phyloP scores from a whole-genome alignment of 805 yeast genomes.

The Myxozyma mucilagina region DNA sequence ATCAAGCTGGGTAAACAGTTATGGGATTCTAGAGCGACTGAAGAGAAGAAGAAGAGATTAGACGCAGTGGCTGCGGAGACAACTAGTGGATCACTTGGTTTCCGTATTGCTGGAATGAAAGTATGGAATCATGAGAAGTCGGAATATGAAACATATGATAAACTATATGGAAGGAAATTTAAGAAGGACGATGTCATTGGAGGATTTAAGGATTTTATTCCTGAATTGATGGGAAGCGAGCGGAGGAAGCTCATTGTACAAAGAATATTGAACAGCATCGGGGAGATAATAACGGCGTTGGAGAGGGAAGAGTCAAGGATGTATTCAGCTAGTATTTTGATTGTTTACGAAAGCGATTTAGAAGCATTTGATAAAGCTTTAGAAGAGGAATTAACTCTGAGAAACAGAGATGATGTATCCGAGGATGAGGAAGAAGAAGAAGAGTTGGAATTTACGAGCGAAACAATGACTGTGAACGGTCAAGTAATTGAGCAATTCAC shows the following conservation, averaged over 20 bases:
- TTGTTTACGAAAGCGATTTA: slow-evolving; percentile 70
- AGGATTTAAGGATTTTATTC: slow-evolving; percentile 49
- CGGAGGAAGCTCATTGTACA: slow-evolving; percentile 46
- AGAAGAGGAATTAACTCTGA: no score
- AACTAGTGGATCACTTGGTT: slow-evolving; percentile 75
- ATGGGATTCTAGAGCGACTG: slow-evolving; percentile 58
- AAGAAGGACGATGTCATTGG: slow-evolving; percentile 46
- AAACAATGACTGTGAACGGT: slow-evolving; percentile 22
- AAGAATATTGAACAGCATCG: slow-evolving; percentile 59
- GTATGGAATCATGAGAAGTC: slow-evolving; percentile 39
- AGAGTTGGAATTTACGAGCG: slow-evolving; percentile 23
- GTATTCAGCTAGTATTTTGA: slow-evolving; percentile 69
- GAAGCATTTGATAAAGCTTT: slow-evolving; percentile 49
- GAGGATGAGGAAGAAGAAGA: slow-evolving; percentile 29
- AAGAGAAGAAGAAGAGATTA: slow-evolving; percentile 64
- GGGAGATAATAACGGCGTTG: slow-evolving; percentile 64
- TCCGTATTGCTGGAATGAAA: slow-evolving; percentile 89
- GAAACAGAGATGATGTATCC: background rate
- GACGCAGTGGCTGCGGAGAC: slow-evolving; percentile 64
- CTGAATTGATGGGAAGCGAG: slow-evolving; percentile 37
- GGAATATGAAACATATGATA: slow-evolving; percentile 54
- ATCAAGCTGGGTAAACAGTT: slow-evolving; percentile 75
- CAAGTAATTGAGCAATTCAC: slow-evolving; percentile 13
- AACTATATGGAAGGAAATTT: slow-evolving; percentile 68
- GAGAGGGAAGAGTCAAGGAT: slow-evolving; percentile 62